Evolutionary conservation across 2,329 filamentous ascomycete species (phyloP).

Genomic region (Ascochyta pisi): DNA sequence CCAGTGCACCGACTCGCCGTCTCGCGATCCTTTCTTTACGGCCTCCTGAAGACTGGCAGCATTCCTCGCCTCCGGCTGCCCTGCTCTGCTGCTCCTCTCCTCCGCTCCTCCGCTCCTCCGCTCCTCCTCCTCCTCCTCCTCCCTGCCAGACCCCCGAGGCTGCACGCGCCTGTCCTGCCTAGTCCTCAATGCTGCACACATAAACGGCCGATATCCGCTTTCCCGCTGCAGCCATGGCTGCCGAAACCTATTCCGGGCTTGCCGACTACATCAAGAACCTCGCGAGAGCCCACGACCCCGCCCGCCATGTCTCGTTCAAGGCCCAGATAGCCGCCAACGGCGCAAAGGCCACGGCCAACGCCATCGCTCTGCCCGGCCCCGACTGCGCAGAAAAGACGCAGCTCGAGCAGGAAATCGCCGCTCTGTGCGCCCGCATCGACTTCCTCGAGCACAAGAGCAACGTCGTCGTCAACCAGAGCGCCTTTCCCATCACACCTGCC

Average conservation of each 20-base stretch:
- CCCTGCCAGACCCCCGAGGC: conserved; percentile 12
- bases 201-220: conserved; percentile 37
- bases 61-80: conserved; percentile 3
- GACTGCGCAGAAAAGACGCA: conserved; percentile 76
- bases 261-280: conserved; percentile 56
- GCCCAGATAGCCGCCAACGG: conserved; percentile 59
- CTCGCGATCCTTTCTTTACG: conserved; percentile 9
- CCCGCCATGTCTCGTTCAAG: conserved; percentile 53
- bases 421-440: conserved; percentile 78
- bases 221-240: conserved; percentile 41
- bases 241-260: conserved; percentile 48
- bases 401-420: conserved; percentile 83
- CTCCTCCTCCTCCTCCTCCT: background rate
- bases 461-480: conserved; percentile 60
- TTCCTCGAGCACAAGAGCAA: conserved; percentile 81
- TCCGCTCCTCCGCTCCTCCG: conserved; percentile 3
- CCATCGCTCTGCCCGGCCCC: conserved; percentile 77
- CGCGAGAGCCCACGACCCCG: conserved; percentile 55
- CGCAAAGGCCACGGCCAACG: conserved; percentile 57
- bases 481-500: conserved; percentile 76
- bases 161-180: conserved; percentile 22
- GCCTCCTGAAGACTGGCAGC: conserved; percentile 3
- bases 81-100: background rate
- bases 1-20: conserved; percentile 19
- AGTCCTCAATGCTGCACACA: conserved; percentile 43